Base-by-base conservation (phyloP, 78 protist genomes). In the Dictyostelium intermedium region DNA sequence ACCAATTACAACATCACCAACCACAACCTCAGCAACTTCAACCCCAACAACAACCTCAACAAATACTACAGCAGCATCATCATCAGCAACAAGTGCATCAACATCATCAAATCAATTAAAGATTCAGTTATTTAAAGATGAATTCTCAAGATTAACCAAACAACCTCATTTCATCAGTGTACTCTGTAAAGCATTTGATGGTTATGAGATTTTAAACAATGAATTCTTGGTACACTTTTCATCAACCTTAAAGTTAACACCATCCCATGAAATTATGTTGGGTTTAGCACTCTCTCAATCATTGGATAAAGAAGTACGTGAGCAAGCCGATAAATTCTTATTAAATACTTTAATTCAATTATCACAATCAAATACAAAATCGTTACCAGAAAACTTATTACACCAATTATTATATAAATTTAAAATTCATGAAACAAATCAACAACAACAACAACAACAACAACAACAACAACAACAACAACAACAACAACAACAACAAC, bases 131-230 rank as follows among this genome's bases (percentile, higher is more conserved):
- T 81, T 94, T 27, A 85, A 91, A 85, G 93, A 94, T 47, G 92
- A 89, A 41, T 76, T 94, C 27, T 76, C 92, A 30, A 60, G 91
- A 83, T 23, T 94, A 18, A 77, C 76, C 6, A 94, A 86, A 56
- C 92, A 94, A 73, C 91, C 84, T 34, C 66, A 94, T 85, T 94
- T 84, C 32, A 84, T 76, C 2, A 47, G 69, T 37, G 56, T 95
- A 7, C 83, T 95, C n/a, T 84, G 85, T 61, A 91, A 91, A 32
- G 97, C 93, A 14, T 70, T 95, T 16, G 95, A 95, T 27, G 97
- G 91, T 13, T 69, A 41, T 43, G 91, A 77, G 10, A 47, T 32
- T 60, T 25, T 79, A 23, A 80, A 30, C 41, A n/a, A 35, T 37
- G 92, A 89, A 27, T 94, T 86, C 61, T 76, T 94, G 3, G 53